Evolutionary conservation across 345 rosid species (phyloP).

Genomic region (Aquilaria yunnanensis): DNA sequence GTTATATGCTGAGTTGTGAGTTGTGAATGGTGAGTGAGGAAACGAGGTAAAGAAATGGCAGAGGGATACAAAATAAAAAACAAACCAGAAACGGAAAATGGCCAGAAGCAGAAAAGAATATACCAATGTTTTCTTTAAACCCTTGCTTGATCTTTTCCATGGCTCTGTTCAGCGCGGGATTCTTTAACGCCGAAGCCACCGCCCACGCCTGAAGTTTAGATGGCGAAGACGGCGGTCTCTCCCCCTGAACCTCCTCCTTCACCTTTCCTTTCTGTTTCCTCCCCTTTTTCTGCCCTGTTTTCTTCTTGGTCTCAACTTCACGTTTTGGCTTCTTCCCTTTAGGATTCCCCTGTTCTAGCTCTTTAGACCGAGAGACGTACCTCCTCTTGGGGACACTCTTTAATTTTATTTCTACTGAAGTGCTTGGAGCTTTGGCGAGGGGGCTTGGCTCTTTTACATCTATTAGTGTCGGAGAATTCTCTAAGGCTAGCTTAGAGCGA

Average conservation of each 20-base stretch:
- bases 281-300: too few relatives aligned
- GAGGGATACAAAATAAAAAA: background rate
- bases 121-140: background rate
- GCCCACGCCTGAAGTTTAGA: constrained; percentile 8
- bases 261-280: background rate
- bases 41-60: background rate
- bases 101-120: background rate
- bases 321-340: too few relatives aligned
- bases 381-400: too few relatives aligned
- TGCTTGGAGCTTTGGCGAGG: too few relatives aligned
- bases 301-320: too few relatives aligned
- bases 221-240: background rate
- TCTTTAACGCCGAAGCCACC: constrained; percentile 8
- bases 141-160: constrained; percentile 7
- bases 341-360: too few relatives aligned
- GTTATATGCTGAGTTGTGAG: background rate
- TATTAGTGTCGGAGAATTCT: too few relatives aligned
- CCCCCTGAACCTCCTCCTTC: background rate
- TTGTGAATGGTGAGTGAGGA: background rate
- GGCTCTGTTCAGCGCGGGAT: constrained; percentile 7
- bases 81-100: too few relatives aligned
- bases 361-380: too few relatives aligned
- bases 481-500: too few relatives aligned
- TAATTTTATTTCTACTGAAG: too few relatives aligned
- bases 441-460: too few relatives aligned